Evolutionary conservation across 2,329 filamentous ascomycete species (phyloP).

Genomic region (Calonectria hongkongensis): DNA sequence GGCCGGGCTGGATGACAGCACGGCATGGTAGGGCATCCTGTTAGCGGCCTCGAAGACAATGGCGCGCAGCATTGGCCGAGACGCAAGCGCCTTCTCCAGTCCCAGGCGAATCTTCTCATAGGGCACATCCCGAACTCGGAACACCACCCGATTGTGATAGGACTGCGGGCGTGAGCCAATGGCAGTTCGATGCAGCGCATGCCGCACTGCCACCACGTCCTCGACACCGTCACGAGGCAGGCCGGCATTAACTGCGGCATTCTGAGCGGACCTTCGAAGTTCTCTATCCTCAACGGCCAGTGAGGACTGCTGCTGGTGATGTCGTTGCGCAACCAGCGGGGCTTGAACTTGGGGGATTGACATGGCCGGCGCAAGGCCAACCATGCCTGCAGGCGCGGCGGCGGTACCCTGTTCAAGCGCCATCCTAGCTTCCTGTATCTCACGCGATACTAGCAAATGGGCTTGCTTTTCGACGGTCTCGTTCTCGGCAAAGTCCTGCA

Average conservation of each 20-base stretch:
- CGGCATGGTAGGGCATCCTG: slow-evolving; percentile 53
- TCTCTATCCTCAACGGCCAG: slow-evolving; percentile 31
- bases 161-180: slow-evolving; percentile 59
- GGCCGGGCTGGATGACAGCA: slow-evolving; percentile 47
- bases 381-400: background rate
- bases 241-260: slow-evolving; percentile 41
- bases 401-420: slow-evolving; percentile 30
- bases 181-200: slow-evolving; percentile 56
- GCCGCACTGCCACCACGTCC: slow-evolving; percentile 56
- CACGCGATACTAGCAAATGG: slow-evolving; percentile 49
- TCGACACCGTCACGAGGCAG: slow-evolving; percentile 52
- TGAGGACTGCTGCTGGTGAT: slow-evolving; percentile 9
- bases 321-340: background rate
- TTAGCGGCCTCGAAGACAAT: slow-evolving; percentile 50
- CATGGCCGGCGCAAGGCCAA: background rate
- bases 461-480: slow-evolving; percentile 59
- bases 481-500: slow-evolving; percentile 59
- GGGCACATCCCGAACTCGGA: slow-evolving; percentile 49
- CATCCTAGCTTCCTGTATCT: slow-evolving; percentile 46
- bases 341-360: slow-evolving; percentile 12
- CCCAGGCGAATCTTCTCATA: slow-evolving; percentile 53
- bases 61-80: slow-evolving; percentile 56
- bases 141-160: slow-evolving; percentile 59
- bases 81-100: slow-evolving; percentile 53
- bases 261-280: slow-evolving; percentile 34